Conservation (phyloP, 345 rosid genomes). For the Acer saccharum region DNA sequence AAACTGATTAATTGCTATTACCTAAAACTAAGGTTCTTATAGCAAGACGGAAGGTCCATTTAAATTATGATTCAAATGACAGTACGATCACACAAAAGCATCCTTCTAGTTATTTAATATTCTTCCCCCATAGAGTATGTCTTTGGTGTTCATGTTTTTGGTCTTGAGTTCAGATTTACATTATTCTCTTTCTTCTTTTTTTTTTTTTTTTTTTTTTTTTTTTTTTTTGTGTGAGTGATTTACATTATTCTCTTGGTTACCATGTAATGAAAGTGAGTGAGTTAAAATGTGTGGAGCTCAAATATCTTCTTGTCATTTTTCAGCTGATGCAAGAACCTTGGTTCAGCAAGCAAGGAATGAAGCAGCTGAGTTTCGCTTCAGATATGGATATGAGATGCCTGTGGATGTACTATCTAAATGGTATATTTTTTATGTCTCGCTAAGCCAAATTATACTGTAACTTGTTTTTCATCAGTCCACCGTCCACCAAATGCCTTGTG, state of each 20-base stretch:
- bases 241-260: background rate
- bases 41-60: background rate
- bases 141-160: background rate
- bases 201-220: too few relatives aligned
- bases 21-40: background rate
- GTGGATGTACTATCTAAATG: conserved; percentile 89
- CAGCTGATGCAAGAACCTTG: conserved; percentile 99
- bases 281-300: background rate
- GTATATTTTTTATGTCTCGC: conserved; percentile 19
- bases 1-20: background rate
- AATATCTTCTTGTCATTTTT: conserved; percentile 17
- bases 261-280: conserved; percentile 1
- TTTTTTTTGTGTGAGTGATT: background rate
- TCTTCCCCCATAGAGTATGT: background rate
- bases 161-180: background rate
- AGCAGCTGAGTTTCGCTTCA: conserved; percentile 96
- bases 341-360: conserved; percentile 98
- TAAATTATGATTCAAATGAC: background rate
- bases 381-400: conserved; percentile 98
- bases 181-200: background rate
- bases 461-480: too few relatives aligned
- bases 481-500: too few relatives aligned
- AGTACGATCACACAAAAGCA: background rate
- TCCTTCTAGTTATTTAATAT: background rate
- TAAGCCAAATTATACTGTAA: background rate